Evolutionary conservation across 2,329 filamentous ascomycete species (phyloP), one percentile per base, ranked within the genome.

Genomic region (Samsoniella hepiali): DNA sequence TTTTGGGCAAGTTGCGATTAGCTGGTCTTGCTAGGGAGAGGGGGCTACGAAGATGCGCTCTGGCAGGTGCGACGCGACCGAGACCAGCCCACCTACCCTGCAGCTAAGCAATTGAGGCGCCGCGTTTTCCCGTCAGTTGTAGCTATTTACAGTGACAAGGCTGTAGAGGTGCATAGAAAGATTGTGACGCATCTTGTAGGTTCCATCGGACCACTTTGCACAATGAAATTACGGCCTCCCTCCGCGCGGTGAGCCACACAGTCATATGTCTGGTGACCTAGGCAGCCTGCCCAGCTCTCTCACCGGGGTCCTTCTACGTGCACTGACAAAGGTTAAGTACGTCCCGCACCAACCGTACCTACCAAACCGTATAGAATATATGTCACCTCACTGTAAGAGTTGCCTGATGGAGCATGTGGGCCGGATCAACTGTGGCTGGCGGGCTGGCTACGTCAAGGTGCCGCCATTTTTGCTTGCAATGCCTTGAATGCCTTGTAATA

Each of bases 191-290:
- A 50, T 50, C 31, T 32, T 31, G 36, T 22, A 22, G 29, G 15
- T 57, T 62, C 49, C 22, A 49, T 62, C 60, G 42, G 27, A 36
- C 53, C 60, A 62, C 17, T 50, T 34, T 57, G 15, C 32, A 27
- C 51, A 32, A 17, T 36, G 31, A 40, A 17, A 40, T 45, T 49
- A 38, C n/a, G 6, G 31, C 3, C 10, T 22, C 34, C 5, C 22
- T 5, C 15, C 6, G 49, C 29, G 38, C 31, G 36, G 50, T 55
- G 49, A 62, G 59, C 59, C 59, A 57, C 60, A 57, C 32, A 62
- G 53, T 62, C 60, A 62, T 62, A 5, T 50, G 60, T 62, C 60
- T 62, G 60, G 60, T 62, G 60, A 62, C 53, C 55, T 36, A 38
- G 29, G 32, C 50, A 31, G 5, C 17, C 38, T 47, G 59, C 40